phyloP scores from a whole-genome alignment of 805 yeast genomes.

The Candida lessepsii region DNA sequence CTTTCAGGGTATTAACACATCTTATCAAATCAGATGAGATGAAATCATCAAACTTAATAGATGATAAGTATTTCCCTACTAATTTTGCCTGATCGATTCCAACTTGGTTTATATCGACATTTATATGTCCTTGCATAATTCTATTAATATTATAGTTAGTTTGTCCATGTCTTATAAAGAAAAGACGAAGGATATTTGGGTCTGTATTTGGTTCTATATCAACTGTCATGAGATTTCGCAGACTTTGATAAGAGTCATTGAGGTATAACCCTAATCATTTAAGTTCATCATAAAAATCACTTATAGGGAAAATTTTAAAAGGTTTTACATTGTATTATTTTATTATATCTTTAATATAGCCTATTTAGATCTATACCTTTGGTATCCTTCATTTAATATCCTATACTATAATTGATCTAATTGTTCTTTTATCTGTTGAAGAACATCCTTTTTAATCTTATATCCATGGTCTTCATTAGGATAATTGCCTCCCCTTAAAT shows the following conservation, averaged over 20 bases:
- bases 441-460: slow-evolving; percentile 64
- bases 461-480: slow-evolving; percentile 71
- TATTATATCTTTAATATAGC: no score
- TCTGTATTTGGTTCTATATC: slow-evolving; percentile 32
- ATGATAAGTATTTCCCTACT: slow-evolving; percentile 47
- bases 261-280: no score
- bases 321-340: background rate
- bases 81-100: slow-evolving; percentile 62
- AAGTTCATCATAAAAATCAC: no score
- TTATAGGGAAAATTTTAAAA: no score
- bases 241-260: no score
- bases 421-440: slow-evolving; percentile 17
- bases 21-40: slow-evolving; percentile 55
- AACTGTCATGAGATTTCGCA: slow-evolving; percentile 18
- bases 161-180: slow-evolving; percentile 80
- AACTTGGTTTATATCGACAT: slow-evolving; percentile 58
- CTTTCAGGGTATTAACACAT: slow-evolving; percentile 57
- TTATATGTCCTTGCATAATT: slow-evolving; percentile 77
- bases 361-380: no score
- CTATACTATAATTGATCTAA: no score
- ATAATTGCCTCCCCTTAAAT: slow-evolving; percentile 54
- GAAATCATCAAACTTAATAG: slow-evolving; percentile 44
- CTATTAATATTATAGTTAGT: slow-evolving; percentile 69
- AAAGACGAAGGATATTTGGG: slow-evolving; percentile 44
- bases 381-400: no score